phyloP scores from a whole-genome alignment of 208 protist genomes.

The Trichomonas gallinae region DNA sequence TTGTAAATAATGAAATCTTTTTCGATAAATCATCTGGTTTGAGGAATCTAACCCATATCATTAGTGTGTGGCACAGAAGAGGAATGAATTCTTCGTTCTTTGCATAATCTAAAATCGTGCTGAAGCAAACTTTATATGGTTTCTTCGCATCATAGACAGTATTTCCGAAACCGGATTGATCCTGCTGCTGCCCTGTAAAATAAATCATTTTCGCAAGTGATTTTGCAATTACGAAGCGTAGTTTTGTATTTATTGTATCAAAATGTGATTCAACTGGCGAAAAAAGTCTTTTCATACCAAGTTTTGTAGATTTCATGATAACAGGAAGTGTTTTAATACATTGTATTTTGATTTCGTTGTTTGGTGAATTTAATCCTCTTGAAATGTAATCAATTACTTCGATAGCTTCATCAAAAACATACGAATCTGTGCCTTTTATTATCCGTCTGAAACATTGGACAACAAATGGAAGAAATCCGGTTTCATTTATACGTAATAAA shows the following conservation, averaged over 20 bases:
- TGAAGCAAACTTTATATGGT: not conserved
- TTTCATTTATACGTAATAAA: not conserved
- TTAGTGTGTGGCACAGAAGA: not conserved
- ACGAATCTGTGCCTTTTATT: not conserved
- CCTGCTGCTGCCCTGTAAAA: not conserved
- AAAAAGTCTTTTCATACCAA: not conserved
- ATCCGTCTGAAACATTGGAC: not conserved
- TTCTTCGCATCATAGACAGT: not conserved
- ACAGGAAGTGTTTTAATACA: constrained; percentile 9
- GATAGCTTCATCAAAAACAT: not conserved
- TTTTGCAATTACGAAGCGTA: not conserved
- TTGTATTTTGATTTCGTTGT: not conserved
- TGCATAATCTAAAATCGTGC: not conserved
- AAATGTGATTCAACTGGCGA: not conserved
- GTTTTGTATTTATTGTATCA: not conserved
- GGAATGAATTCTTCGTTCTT: not conserved
- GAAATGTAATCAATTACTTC: not conserved
- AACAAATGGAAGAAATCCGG: not conserved
- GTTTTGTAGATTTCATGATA: not conserved
- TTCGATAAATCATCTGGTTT: not conserved
- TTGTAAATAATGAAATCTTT: not conserved
- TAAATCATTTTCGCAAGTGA: not conserved
- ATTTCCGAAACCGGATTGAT: not conserved
- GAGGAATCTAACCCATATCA: not conserved
- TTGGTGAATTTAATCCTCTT: not conserved